Evolutionary conservation across 176 grass and related monocot species (phyloP).

Genomic region (Secale cereale): DNA sequence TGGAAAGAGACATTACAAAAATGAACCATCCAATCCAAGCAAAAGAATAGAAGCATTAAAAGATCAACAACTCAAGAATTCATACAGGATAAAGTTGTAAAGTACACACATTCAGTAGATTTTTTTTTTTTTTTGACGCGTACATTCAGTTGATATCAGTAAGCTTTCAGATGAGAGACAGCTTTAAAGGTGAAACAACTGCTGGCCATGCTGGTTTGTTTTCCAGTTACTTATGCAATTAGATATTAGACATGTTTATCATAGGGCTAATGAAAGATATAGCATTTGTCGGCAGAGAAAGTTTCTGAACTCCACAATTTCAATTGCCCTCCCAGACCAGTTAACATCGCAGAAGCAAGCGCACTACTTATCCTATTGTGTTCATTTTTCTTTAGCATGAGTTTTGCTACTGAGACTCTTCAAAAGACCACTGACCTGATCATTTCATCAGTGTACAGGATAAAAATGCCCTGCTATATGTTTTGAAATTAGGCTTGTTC

Average conservation of each 20-base stretch:
- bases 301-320: neutral
- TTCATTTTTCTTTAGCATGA: no score
- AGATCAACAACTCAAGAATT: neutral
- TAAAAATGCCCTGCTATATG: no score
- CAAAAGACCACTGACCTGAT: no score
- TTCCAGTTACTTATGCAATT: neutral
- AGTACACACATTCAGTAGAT: no score
- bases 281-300: neutral
- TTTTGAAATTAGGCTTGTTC: no score
- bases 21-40: slow-evolving; percentile 10
- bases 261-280: neutral
- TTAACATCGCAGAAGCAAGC: neutral
- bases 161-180: neutral
- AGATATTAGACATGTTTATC: neutral
- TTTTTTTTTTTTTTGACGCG: no score
- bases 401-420: no score
- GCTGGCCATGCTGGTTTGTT: neutral
- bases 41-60: neutral
- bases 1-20: neutral
- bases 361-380: neutral
- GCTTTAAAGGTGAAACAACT: neutral
- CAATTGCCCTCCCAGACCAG: neutral
- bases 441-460: no score
- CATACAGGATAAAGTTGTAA: no score
- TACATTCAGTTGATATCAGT: no score